A percentile compares a stretch with the other conserved stretches of the same genome.
Conservation (phyloP, 768 basidiomycete species). For the Hortiboletus campestris region DNA sequence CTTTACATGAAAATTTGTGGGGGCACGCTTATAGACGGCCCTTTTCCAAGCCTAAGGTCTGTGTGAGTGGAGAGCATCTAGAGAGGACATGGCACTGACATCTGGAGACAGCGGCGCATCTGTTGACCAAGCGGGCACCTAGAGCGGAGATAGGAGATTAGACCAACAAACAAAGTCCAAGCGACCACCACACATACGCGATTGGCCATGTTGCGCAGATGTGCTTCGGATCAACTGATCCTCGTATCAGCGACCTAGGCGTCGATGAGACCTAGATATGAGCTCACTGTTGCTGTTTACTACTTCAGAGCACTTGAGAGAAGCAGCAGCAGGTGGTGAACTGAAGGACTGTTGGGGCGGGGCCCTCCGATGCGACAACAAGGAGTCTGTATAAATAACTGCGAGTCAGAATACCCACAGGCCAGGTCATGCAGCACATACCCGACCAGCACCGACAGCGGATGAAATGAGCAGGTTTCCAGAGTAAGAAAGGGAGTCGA, state of each 20-base stretch:
- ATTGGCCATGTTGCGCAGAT: slow-evolving; percentile 3
- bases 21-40: slow-evolving; percentile 58
- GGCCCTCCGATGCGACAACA: neutral
- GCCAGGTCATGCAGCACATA: neutral
- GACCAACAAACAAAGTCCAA: neutral
- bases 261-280: neutral
- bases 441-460: neutral
- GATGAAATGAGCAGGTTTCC: neutral
- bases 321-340: neutral
- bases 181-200: slow-evolving; percentile 10
- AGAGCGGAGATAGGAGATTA: neutral
- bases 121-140: slow-evolving; percentile 7
- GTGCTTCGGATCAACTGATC: neutral
- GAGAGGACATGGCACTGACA: slow-evolving; percentile 14
- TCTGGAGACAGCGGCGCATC: slow-evolving; percentile 22
- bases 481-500: neutral
- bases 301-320: neutral
- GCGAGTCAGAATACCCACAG: neutral
- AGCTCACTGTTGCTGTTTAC: slow-evolving; percentile 5
- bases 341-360: neutral
- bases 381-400: neutral
- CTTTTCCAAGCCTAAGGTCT: slow-evolving; percentile 54
- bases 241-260: slow-evolving; percentile 3
- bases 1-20: slow-evolving; percentile 57
- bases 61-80: neutral